phyloP scores from a whole-genome alignment of 768 basidiomycete genomes.

The Lanmaoa rubissima region DNA sequence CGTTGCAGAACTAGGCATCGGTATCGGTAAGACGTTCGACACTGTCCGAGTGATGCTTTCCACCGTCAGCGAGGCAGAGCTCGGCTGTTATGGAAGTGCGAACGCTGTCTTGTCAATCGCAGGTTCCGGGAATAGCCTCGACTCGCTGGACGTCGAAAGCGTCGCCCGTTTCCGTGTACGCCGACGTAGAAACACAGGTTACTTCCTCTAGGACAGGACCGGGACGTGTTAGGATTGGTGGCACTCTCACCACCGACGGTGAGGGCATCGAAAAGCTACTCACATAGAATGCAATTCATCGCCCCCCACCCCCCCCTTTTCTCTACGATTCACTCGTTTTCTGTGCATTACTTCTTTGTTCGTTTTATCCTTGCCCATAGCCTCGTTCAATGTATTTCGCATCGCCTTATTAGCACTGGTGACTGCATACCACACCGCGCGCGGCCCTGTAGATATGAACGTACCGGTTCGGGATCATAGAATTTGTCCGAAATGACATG shows the following conservation, averaged over 20 bases:
- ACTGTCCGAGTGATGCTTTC: slow-evolving; percentile 25
- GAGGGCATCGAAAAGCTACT: too few species aligned
- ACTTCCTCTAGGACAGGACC: slow-evolving; percentile 25
- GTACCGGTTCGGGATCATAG: too few species aligned
- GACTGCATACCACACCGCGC: too few species aligned
- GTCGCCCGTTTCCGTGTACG: slow-evolving; percentile 51
- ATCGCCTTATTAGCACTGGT: too few species aligned
- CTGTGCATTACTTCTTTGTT: too few species aligned
- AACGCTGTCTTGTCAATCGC: slow-evolving; percentile 36
- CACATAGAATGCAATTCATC: too few species aligned
- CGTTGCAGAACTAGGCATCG: slow-evolving; percentile 20
- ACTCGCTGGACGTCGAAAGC: slow-evolving; percentile 35
- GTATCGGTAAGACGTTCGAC: slow-evolving; percentile 26
- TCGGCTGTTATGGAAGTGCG: slow-evolving; percentile 36
- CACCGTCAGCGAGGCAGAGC: slow-evolving; percentile 23
- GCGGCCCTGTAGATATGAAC: too few species aligned
- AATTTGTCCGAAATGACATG: too few species aligned
- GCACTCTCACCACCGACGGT: slow-evolving; percentile 66
- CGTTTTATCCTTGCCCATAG: too few species aligned
- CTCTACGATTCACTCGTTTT: too few species aligned
- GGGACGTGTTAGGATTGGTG: slow-evolving; percentile 50
- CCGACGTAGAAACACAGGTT: slow-evolving; percentile 42
- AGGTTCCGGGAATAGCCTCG: slow-evolving; percentile 21
- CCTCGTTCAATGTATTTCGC: too few species aligned
- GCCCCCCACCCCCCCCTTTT: too few species aligned